Base-by-base conservation (phyloP, 169 alveolate species). In the Plasmodium sp. region DNA sequence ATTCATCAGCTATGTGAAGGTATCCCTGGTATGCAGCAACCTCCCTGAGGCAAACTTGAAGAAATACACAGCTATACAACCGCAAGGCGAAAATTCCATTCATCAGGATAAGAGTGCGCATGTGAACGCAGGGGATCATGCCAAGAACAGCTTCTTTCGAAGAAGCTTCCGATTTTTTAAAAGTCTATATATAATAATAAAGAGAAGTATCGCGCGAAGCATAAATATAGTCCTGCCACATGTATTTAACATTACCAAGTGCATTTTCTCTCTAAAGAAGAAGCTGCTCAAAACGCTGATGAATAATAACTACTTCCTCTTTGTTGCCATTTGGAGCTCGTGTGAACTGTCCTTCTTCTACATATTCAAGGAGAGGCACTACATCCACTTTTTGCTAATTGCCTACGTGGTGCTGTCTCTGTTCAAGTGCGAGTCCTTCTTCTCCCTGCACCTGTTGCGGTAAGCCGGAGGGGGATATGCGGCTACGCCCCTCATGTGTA, bases 301-400 rank as follows among this genome's bases (percentile, higher is more conserved):
- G 39, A 86, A 39, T 71, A 74, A 86, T 41, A 16, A 7, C 22
- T 86, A 75, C 73, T 54, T 86, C 71, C 1, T 86, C 9, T 75
- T 75, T 54, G 84, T 79, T 33, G 31, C 56, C 81, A 56, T 86
- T 7, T 86, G 93, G 93, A 77, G 93, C 41, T 75, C 33, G 2
- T 86, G 22, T 77, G 75, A 27, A 75, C 10, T 39, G 58, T 86
- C 93, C 33, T 86, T 41, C 72, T 54, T 48, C 33, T 86, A 86
- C 67, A 48, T 86, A 62, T 16, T 75, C 31, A 56, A 77, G 2
- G 93, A 86, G 71, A 56, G 22, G 43, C 48, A 86, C 45, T 86
- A 36, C 73, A 86, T 86, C 71, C 93, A 86, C 80, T 16, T 51
- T 34, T 3, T 86, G 14, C 22, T 86, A 77, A 75, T 86, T 54